Conservation (phyloP, 306 rosid species). For the Casuarina glauca region DNA sequence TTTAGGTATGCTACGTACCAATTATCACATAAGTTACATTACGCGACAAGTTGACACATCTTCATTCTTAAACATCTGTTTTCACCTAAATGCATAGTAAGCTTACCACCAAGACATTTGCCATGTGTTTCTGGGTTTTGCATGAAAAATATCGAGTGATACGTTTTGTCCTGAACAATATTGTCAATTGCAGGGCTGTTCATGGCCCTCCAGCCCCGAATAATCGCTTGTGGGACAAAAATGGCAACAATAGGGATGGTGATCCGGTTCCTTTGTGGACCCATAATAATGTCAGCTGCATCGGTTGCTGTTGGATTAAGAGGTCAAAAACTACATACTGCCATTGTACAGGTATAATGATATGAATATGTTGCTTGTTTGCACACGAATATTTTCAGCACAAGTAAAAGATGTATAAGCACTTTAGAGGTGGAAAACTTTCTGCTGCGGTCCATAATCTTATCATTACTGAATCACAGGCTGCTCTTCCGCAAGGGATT, state of each 20-base stretch:
- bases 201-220: constrained; percentile 47
- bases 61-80: background rate
- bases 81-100: background rate
- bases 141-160: background rate
- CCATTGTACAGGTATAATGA: constrained; percentile 42
- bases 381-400: background rate
- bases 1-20: constrained; percentile 23
- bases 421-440: background rate
- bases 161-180: no score
- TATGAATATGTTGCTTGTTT: background rate
- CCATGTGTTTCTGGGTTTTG: background rate
- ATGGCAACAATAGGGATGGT: constrained; percentile 42
- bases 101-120: background rate
- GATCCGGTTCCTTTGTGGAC: constrained; percentile 41
- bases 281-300: constrained; percentile 38
- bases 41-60: background rate
- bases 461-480: constrained; percentile 20
- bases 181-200: constrained; percentile 34
- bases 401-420: background rate
- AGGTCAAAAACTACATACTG: constrained; percentile 40
- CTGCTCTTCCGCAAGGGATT: constrained; percentile 55
- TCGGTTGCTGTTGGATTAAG: constrained; percentile 34
- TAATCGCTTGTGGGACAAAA: constrained; percentile 41
- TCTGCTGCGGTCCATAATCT: background rate
- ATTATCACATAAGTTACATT: no score